These are phyloP conservation scores for Ophiorrhiza pumila DNA, from an alignment of 257 asterid genomes.

Conservation along the genomic window DNA sequence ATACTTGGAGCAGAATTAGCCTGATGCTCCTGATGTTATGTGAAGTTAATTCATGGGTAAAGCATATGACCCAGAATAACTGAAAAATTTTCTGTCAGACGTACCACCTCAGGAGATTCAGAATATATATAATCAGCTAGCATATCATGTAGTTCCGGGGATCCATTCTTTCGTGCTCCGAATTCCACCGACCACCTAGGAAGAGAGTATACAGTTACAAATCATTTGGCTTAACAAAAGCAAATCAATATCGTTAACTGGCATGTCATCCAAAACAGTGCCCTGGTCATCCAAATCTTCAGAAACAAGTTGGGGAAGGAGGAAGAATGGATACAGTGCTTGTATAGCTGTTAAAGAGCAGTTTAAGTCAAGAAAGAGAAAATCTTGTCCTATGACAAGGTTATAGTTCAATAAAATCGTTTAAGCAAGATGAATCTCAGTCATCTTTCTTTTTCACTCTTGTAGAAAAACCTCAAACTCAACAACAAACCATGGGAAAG, in stretches of 20 bases:
- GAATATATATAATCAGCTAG: conserved; percentile 81
- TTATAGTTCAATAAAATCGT: neutral
- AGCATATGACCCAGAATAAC: neutral
- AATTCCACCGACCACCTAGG: conserved; percentile 89
- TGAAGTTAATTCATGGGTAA: neutral
- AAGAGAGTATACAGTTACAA: conserved; percentile 19
- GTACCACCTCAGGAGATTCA: conserved; percentile 93
- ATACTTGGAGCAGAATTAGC: neutral
- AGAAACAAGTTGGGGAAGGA: neutral
- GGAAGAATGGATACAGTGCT: neutral
- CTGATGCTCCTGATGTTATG: neutral
- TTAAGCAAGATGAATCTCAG: neutral
- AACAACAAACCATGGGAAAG: neutral
- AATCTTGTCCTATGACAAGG: neutral
- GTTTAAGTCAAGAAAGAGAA: neutral
- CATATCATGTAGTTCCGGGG: conserved; percentile 95
- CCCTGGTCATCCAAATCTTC: neutral
- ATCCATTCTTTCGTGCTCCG: conserved; percentile 71
- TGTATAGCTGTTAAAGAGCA: neutral
- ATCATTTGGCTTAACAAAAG: neutral
- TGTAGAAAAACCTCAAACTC: neutral
- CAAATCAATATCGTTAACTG: neutral
- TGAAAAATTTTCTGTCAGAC: conserved; percentile 14
- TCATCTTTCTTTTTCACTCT: neutral
- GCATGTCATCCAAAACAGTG: neutral